phyloP scores from a whole-genome alignment of 345 rosid genomes.

The Heritiera fomes region DNA sequence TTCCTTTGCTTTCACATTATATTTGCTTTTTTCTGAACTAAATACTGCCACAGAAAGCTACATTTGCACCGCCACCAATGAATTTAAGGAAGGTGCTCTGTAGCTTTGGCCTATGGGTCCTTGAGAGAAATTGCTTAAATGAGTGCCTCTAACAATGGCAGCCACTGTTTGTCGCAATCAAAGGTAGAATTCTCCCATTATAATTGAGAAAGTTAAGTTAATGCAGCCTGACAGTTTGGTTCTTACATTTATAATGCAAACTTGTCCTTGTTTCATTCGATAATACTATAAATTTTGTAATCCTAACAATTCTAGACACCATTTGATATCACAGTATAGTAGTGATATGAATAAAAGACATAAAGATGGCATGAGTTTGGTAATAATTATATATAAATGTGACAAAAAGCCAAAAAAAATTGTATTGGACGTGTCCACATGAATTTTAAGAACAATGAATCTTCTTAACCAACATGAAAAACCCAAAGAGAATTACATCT shows the following conservation, averaged over 20 bases:
- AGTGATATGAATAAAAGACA: too few relatives aligned
- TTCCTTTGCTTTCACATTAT: not conserved
- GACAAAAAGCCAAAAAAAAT: too few relatives aligned
- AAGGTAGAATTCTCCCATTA: constrained; percentile 5
- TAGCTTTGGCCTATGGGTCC: too few relatives aligned
- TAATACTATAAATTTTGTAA: too few relatives aligned
- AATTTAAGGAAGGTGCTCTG: not conserved
- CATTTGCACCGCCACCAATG: not conserved
- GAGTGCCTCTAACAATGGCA: constrained; percentile 22
- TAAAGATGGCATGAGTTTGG: too few relatives aligned
- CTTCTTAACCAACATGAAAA: not conserved
- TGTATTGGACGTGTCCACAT: too few relatives aligned
- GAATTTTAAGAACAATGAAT: not conserved
- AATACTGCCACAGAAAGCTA: not conserved
- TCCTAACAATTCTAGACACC: too few relatives aligned
- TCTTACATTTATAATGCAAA: constrained; percentile 17
- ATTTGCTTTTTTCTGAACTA: not conserved
- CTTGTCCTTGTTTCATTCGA: not conserved
- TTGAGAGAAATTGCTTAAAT: not conserved
- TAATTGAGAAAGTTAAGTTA: constrained; percentile 12
- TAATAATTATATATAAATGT: too few relatives aligned
- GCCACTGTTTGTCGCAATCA: constrained; percentile 19
- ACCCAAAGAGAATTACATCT: not conserved
- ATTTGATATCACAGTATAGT: too few relatives aligned
- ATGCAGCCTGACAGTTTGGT: constrained; percentile 16